Evolutionary conservation across 345 rosid species (phyloP).

Genomic region (Odontarrhena argentea): DNA sequence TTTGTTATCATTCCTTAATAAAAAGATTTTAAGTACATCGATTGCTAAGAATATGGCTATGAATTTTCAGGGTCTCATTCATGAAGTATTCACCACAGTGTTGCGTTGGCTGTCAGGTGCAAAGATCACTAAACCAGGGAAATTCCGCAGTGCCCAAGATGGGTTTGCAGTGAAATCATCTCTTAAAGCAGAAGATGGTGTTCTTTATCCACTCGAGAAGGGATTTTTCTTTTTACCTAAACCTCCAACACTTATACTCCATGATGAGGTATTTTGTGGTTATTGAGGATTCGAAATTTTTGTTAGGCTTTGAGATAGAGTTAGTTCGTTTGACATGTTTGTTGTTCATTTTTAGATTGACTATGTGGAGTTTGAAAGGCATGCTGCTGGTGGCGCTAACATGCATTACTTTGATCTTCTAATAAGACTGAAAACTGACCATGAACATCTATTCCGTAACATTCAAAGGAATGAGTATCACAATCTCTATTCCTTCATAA

Average conservation of each 20-base stretch:
- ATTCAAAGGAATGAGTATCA: conserved; percentile 97
- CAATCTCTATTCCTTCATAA: conserved; percentile 80
- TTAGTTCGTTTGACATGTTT: conserved; percentile 12
- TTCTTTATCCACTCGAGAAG: conserved; percentile 95
- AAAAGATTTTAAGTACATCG: not conserved
- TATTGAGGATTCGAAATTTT: not conserved
- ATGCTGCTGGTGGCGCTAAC: conserved; percentile 97
- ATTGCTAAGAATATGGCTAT: conserved; percentile 8
- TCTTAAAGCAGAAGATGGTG: conserved; percentile 95
- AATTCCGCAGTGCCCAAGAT: conserved; percentile 94
- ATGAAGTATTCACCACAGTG: conserved; percentile 88
- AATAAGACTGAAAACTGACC: conserved; percentile 87
- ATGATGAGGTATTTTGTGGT: conserved; percentile 70
- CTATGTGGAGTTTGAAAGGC: conserved; percentile 98
- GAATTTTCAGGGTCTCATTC: conserved; percentile 76
- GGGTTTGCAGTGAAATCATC: conserved; percentile 99
- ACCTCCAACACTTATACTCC: conserved; percentile 98
- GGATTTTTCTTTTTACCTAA: conserved; percentile 95
- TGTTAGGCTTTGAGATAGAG: conserved; percentile 5
- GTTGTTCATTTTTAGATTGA: conserved; percentile 58
- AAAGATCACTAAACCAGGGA: conserved; percentile 95
- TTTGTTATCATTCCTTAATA: not conserved
- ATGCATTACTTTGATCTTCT: conserved; percentile 99
- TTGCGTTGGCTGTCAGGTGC: conserved; percentile 92
- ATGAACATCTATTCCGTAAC: conserved; percentile 94